Evolutionary conservation across 179 eudicot genomes (phyloP).

Genomic region (Beta macrorhiza): DNA sequence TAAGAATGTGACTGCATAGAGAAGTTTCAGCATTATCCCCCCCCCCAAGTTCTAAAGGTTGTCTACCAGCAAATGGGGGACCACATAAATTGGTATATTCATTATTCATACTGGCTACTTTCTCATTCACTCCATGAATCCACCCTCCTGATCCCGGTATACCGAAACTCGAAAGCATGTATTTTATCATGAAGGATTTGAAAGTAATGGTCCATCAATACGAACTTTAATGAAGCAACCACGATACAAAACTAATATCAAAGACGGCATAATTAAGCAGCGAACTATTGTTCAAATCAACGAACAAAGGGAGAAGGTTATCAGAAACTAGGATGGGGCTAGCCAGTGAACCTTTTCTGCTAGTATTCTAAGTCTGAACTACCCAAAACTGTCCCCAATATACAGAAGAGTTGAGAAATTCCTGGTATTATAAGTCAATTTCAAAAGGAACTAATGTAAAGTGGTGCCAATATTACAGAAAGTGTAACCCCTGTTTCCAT

Average conservation of each 20-base stretch:
- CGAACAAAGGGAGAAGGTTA: neutral
- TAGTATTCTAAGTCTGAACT: neutral
- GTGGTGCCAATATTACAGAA: neutral
- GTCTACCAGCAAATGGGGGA: neutral
- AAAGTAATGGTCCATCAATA: neutral
- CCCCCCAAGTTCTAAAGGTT: neutral
- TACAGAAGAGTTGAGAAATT: neutral
- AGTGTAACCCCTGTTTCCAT: neutral
- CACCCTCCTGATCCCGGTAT: neutral
- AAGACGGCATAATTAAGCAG: neutral
- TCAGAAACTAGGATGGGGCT: neutral
- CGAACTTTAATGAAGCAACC: neutral
- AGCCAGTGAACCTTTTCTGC: neutral
- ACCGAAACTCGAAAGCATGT: neutral
- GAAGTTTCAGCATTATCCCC: neutral
- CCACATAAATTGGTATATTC: no score
- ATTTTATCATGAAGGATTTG: neutral
- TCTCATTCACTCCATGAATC: neutral
- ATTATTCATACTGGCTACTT: neutral
- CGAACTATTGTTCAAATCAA: neutral
- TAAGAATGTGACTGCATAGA: neutral
- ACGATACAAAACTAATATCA: neutral
- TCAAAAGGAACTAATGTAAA: neutral
- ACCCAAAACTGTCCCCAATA: neutral
- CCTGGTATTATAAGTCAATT: neutral